These are phyloP conservation scores for Cryphonectria naterciae DNA, from an alignment of 2,329 filamentous ascomycete genomes.

Conservation along the genomic window DNA sequence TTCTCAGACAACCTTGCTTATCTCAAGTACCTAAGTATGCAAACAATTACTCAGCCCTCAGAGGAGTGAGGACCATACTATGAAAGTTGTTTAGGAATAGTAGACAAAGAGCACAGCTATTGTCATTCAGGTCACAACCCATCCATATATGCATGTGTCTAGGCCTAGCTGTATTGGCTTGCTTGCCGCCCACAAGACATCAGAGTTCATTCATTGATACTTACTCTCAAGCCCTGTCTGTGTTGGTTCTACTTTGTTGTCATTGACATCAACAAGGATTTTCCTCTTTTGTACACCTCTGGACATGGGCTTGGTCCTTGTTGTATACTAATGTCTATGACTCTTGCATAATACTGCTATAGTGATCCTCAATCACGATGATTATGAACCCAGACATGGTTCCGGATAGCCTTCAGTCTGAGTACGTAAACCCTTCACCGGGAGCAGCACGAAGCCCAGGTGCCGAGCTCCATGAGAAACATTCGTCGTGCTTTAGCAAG, in stretches of 20 bases:
- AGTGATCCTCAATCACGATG: background rate
- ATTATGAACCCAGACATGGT: background rate
- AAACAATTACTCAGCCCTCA: background rate
- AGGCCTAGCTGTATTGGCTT: background rate
- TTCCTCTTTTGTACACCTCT: too few species aligned
- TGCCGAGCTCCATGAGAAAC: background rate
- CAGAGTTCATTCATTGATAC: background rate
- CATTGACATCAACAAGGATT: too few species aligned
- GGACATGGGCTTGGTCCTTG: too few species aligned
- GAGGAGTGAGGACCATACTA: background rate
- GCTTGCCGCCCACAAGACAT: background rate
- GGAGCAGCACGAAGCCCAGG: background rate
- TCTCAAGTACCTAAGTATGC: background rate
- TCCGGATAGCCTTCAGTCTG: background rate
- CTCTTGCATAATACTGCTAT: background rate
- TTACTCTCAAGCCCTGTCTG: background rate
- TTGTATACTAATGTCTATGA: too few species aligned
- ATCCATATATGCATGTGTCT: background rate
- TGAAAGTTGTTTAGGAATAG: background rate
- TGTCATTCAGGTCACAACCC: background rate
- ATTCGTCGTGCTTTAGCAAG: background rate
- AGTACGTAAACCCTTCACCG: background rate
- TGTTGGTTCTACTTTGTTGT: background rate
- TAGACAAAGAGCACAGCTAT: background rate
- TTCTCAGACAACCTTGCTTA: background rate